Evolutionary conservation across 768 basidiomycete species (phyloP).

Genomic region (Russula emetica): DNA sequence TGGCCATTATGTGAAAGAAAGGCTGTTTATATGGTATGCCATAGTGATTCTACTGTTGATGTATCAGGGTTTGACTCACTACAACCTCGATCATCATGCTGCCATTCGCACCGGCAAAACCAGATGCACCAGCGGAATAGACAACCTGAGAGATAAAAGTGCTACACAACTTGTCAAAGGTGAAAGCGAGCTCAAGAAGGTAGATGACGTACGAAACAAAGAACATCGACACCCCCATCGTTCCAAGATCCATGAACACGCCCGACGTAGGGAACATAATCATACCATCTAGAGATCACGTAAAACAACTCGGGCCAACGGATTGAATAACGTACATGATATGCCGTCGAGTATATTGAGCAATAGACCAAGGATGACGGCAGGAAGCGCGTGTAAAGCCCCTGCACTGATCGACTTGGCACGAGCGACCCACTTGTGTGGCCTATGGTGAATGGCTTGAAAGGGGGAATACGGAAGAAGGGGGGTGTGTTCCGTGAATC

Average conservation of each 20-base stretch:
- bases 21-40: slow-evolving; percentile 48
- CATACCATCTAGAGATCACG: slow-evolving; percentile 70
- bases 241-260: slow-evolving; percentile 74
- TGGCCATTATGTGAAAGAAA: slow-evolving; percentile 91
- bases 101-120: slow-evolving; percentile 85
- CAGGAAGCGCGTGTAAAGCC: slow-evolving; percentile 56
- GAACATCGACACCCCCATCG: slow-evolving; percentile 93
- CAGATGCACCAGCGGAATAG: slow-evolving; percentile 82
- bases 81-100: slow-evolving; percentile 99
- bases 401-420: background rate
- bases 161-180: slow-evolving; percentile 34
- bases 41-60: background rate
- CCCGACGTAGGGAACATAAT: slow-evolving; percentile 87
- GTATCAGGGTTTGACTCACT: slow-evolving; percentile 37
- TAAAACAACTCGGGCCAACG: background rate
- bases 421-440: slow-evolving; percentile 19
- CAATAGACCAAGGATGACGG: slow-evolving; percentile 77
- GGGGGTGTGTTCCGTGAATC: slow-evolving; percentile 21
- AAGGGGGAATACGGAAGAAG: slow-evolving; percentile 21
- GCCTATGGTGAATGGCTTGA: slow-evolving; percentile 1
- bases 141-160: slow-evolving; percentile 77
- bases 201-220: slow-evolving; percentile 62
- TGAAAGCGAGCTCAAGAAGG: background rate
- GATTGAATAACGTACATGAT: slow-evolving; percentile 55
- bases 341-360: slow-evolving; percentile 93